These are phyloP conservation scores for Xylaria sp. DNA, from an alignment of 2,329 filamentous ascomycete species.

Conservation along the genomic window DNA sequence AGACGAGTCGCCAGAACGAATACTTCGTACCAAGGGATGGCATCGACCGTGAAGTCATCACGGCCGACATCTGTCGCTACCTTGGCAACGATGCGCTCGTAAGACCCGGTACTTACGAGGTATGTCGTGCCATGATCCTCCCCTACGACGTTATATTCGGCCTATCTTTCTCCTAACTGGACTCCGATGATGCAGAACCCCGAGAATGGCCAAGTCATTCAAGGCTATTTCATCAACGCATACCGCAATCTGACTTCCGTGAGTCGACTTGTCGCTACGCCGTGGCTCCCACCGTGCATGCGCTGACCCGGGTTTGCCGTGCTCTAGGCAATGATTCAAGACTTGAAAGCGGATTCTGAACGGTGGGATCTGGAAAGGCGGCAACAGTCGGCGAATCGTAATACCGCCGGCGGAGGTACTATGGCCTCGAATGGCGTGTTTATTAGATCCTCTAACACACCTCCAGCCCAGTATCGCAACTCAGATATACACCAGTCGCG, in stretches of 20 bases:
- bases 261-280: constrained; percentile 34
- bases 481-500: constrained; percentile 45
- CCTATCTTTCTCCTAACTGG: constrained; percentile 20
- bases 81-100: constrained; percentile 77
- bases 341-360: constrained; percentile 56
- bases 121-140: constrained; percentile 35
- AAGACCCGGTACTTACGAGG: constrained; percentile 68
- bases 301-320: constrained; percentile 19
- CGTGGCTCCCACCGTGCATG: not conserved
- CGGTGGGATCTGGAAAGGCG: constrained; percentile 58
- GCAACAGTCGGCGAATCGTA: constrained; percentile 47
- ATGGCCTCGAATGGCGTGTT: constrained; percentile 44
- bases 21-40: constrained; percentile 77
- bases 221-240: constrained; percentile 72
- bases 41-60: constrained; percentile 79
- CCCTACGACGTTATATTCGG: constrained; percentile 1
- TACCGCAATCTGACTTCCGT: constrained; percentile 75
- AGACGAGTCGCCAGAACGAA: constrained; percentile 57
- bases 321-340: constrained; percentile 57
- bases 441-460: constrained; percentile 55
- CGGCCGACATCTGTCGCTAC: constrained; percentile 78
- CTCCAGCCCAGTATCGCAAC: constrained; percentile 53
- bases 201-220: constrained; percentile 53
- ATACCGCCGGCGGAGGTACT: constrained; percentile 54
- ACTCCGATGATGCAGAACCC: constrained; percentile 40